Conservation (phyloP, 495 filamentous ascomycete species). For the Penicillium ochrochloron region DNA sequence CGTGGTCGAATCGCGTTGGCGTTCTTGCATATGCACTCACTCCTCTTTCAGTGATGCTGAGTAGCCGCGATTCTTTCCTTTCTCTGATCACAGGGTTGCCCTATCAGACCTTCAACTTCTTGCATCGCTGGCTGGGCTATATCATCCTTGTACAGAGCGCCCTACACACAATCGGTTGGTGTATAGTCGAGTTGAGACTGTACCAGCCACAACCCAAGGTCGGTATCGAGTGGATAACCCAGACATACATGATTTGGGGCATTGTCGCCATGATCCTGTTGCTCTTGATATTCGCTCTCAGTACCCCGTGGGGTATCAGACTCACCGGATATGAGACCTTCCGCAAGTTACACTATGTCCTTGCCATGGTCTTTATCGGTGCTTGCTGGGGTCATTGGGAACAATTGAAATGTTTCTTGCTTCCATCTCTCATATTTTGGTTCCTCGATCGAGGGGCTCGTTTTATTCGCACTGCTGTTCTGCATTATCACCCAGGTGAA, state of each 20-base stretch:
- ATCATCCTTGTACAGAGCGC: slow-evolving; percentile 64
- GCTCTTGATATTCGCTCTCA: slow-evolving; percentile 57
- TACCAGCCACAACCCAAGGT: slow-evolving; percentile 67
- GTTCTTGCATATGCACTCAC: slow-evolving; percentile 69
- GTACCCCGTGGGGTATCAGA: slow-evolving; percentile 56
- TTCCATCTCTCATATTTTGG: slow-evolving; percentile 62
- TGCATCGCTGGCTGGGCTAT: slow-evolving; percentile 68
- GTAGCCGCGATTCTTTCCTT: slow-evolving; percentile 63
- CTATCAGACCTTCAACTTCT: slow-evolving; percentile 71
- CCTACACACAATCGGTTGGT: slow-evolving; percentile 70
- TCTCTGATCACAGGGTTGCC: slow-evolving; percentile 65
- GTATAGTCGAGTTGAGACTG: slow-evolving; percentile 60
- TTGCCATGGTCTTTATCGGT: slow-evolving; percentile 68
- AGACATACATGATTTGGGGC: slow-evolving; percentile 67
- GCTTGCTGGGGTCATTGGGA: slow-evolving; percentile 72
- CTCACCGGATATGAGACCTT: slow-evolving; percentile 72
- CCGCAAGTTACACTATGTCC: slow-evolving; percentile 64
- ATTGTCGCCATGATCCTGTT: slow-evolving; percentile 65
- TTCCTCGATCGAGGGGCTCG: slow-evolving; percentile 58
- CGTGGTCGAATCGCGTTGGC: slow-evolving; percentile 66
- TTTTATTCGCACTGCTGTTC: slow-evolving; percentile 51
- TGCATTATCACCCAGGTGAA: slow-evolving; percentile 51
- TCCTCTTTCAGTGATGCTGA: slow-evolving; percentile 63
- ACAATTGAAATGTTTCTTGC: slow-evolving; percentile 63
- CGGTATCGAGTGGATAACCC: slow-evolving; percentile 54